Evolutionary conservation across 208 protist genomes (phyloP).

Genomic region (Trypanosoma theileri): DNA sequence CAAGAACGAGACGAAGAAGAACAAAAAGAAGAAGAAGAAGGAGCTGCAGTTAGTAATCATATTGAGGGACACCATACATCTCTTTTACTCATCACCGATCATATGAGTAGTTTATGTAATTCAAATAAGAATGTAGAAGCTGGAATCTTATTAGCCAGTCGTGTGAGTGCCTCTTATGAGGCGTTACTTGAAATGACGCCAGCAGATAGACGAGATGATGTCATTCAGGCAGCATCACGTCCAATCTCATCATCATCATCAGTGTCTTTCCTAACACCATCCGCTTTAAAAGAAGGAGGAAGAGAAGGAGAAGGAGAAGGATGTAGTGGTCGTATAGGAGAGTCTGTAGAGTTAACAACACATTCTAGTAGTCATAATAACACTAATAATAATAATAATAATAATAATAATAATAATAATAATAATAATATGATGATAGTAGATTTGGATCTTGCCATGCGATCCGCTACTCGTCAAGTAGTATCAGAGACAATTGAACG

Average conservation of each 20-base stretch:
- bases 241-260: background rate
- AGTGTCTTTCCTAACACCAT: background rate
- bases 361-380: background rate
- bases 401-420: too few relatives aligned
- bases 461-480: conserved; percentile 31
- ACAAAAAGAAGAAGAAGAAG: too few relatives aligned
- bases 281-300: conserved; percentile 8
- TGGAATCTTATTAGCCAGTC: conserved; percentile 11
- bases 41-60: too few relatives aligned
- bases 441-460: conserved; percentile 33
- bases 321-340: background rate
- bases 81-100: too few relatives aligned
- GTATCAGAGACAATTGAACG: conserved; percentile 40
- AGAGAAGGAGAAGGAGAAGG: background rate
- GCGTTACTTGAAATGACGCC: conserved; percentile 18
- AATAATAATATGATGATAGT: conserved; percentile 4
- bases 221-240: conserved; percentile 21
- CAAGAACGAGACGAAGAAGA: too few relatives aligned
- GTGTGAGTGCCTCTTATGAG: conserved; percentile 23
- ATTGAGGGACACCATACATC: too few relatives aligned
- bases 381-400: too few relatives aligned
- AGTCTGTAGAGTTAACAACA: background rate
- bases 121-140: background rate
- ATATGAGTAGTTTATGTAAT: background rate
- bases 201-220: conserved; percentile 17